A percentile compares a stretch with the other conserved stretches of the same genome.
phyloP scores from a whole-genome alignment of 2,329 filamentous ascomycete species.

The Botrytis fragariae region DNA sequence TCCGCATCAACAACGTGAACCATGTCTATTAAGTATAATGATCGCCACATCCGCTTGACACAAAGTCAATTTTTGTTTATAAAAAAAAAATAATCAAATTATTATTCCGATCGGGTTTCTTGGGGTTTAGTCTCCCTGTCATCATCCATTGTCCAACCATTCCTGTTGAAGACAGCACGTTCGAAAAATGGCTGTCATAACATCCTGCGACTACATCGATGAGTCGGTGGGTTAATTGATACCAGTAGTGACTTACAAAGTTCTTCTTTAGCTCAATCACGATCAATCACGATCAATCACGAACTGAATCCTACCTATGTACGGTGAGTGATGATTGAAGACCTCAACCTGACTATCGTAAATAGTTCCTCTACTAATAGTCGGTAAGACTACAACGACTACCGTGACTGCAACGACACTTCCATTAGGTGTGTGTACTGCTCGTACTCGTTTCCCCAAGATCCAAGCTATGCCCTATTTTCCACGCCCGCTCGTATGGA shows the following conservation, averaged over 20 bases:
- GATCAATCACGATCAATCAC: too few relatives aligned
- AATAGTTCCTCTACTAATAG: not conserved
- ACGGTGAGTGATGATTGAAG: not conserved
- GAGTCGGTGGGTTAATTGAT: not conserved
- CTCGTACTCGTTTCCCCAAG: slow-evolving; percentile 2
- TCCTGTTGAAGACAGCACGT: not conserved
- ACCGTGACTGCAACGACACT: too few relatives aligned
- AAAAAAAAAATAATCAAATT: not conserved
- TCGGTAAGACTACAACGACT: not conserved
- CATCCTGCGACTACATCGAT: not conserved
- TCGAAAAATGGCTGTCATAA: not conserved
- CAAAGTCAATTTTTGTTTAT: not conserved
- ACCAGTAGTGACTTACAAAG: not conserved
- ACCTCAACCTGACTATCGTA: not conserved
- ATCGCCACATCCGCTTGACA: not conserved
- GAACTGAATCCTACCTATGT: not conserved
- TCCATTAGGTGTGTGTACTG: not conserved
- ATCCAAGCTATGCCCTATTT: not conserved
- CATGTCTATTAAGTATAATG: not conserved
- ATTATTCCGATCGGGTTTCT: not conserved
- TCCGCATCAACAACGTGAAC: not conserved
- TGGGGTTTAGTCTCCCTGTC: not conserved
- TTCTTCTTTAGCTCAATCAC: too few relatives aligned
- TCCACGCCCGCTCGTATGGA: too few relatives aligned
- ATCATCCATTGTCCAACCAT: not conserved